These are phyloP conservation scores for Monosporascus cannonballus DNA, from an alignment of 2,329 filamentous ascomycete genomes.

Conservation along the genomic window DNA sequence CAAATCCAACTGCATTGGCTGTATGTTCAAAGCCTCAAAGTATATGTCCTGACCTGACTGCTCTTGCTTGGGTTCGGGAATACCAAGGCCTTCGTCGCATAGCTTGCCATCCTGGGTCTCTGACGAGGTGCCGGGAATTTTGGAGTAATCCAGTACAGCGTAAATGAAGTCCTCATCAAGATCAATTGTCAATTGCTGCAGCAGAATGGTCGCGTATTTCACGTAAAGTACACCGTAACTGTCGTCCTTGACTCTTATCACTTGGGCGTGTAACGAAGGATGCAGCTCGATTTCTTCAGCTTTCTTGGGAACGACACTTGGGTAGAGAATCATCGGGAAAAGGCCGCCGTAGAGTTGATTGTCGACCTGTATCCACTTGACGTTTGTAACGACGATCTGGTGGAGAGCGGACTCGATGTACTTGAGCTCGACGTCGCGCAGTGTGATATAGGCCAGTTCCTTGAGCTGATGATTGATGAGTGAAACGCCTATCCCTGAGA, in stretches of 20 bases:
- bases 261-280: constrained; percentile 85
- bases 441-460: constrained; percentile 88
- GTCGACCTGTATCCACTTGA: constrained; percentile 99
- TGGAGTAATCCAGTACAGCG: constrained; percentile 88
- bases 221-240: constrained; percentile 97
- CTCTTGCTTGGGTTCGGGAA: constrained; percentile 83
- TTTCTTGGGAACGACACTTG: constrained; percentile 94
- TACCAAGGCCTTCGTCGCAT: constrained; percentile 83
- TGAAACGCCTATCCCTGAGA: constrained; percentile 88
- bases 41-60: constrained; percentile 91
- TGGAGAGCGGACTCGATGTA: constrained; percentile 92
- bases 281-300: constrained; percentile 94
- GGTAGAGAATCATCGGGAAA: constrained; percentile 95
- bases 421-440: constrained; percentile 83
- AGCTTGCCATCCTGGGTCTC: constrained; percentile 73
- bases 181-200: constrained; percentile 98
- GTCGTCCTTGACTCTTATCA: constrained; percentile 95
- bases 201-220: constrained; percentile 89
- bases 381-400: constrained; percentile 81
- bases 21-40: constrained; percentile 93
- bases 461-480: constrained; percentile 87
- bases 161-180: constrained; percentile 98
- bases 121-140: constrained; percentile 84
- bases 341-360: constrained; percentile 98
- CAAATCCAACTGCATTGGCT: constrained; percentile 95